Evolutionary conservation across 2,329 filamentous ascomycete species (phyloP).

Genomic region (Trichoderma sp.): DNA sequence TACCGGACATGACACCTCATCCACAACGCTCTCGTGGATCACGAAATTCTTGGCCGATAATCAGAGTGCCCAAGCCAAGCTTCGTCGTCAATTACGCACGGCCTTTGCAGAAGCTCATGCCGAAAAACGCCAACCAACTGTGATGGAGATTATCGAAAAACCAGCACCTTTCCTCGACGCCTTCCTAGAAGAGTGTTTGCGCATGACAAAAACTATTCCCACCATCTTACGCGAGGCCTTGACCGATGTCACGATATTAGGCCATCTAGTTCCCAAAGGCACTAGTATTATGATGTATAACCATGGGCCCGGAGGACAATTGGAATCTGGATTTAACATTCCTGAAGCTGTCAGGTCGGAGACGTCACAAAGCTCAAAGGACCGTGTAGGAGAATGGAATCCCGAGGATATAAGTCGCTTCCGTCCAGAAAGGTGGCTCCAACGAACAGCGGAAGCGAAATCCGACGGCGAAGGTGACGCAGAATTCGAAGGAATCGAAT

Average conservation of each 20-base stretch:
- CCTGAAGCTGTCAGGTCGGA: neutral
- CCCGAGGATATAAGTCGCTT: neutral
- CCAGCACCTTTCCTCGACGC: neutral
- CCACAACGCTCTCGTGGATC: neutral
- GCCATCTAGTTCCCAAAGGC: neutral
- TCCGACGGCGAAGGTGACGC: neutral
- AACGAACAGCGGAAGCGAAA: neutral
- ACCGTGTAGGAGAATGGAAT: neutral
- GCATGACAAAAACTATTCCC: neutral
- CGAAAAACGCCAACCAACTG: neutral
- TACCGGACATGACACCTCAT: slow-evolving; percentile 2
- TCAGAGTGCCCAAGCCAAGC: neutral
- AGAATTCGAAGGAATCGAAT: neutral
- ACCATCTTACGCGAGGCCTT: neutral
- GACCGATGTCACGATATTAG: neutral
- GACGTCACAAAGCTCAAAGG: neutral
- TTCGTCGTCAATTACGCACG: neutral
- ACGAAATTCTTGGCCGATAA: neutral
- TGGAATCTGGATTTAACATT: neutral
- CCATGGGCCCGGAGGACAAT: neutral
- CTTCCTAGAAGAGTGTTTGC: neutral
- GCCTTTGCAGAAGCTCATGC: neutral
- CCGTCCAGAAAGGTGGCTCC: neutral
- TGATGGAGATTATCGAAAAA: neutral
- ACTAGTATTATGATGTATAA: neutral